Conservation (phyloP, 164 flowering plant species). For the Taxillus chinensis region DNA sequence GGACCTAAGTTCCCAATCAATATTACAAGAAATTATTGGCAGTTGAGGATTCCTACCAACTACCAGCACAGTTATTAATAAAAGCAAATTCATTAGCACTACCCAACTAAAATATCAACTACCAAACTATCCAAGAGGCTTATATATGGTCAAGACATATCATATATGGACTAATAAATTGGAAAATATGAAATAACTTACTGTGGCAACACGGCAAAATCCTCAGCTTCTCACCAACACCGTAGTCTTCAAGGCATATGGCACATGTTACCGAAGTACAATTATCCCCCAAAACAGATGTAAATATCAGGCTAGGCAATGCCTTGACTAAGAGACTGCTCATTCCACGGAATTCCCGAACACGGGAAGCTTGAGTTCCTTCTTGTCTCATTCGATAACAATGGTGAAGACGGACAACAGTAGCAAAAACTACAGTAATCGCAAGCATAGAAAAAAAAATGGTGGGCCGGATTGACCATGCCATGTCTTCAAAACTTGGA, state of each 20-base stretch:
- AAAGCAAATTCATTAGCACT: too few relatives aligned
- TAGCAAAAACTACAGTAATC: constrained; percentile 81
- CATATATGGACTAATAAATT: too few relatives aligned
- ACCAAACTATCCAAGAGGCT: too few relatives aligned
- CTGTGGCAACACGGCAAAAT: constrained; percentile 90
- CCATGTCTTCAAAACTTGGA: constrained; percentile 69
- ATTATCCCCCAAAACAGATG: constrained; percentile 74
- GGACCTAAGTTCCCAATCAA: too few relatives aligned
- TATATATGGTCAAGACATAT: too few relatives aligned
- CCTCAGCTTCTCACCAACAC: constrained; percentile 80
- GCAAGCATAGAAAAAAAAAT: constrained; percentile 85
- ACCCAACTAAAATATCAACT: too few relatives aligned
- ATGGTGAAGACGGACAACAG: constrained; percentile 79
- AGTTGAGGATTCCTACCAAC: too few relatives aligned
- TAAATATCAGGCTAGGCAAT: constrained; percentile 85
- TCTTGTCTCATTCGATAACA: constrained; percentile 77
- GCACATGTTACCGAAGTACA: constrained; percentile 83
- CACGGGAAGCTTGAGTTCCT: constrained; percentile 40
- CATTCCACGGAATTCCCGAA: constrained; percentile 85
- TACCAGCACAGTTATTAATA: too few relatives aligned
- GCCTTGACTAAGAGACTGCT: constrained; percentile 86
- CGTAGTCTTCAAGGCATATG: constrained; percentile 94
- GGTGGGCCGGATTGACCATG: constrained; percentile 95
- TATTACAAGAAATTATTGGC: too few relatives aligned
- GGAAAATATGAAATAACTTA: constrained; percentile 28